Base-by-base conservation (phyloP, 306 rosid species). In the Sindora glabra region DNA sequence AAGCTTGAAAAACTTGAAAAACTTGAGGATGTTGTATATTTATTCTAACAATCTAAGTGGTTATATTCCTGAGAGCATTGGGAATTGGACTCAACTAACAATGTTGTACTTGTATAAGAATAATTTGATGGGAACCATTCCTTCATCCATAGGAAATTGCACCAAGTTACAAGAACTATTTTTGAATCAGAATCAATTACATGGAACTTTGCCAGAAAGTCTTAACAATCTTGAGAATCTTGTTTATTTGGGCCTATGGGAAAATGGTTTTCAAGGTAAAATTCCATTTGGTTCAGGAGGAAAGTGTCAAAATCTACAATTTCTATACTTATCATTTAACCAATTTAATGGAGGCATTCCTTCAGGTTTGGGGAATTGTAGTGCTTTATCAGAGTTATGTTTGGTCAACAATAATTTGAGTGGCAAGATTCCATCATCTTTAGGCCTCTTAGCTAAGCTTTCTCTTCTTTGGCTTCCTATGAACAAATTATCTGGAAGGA, bases 141-240 rank as follows among this genome's bases (percentile, higher is more conserved):
- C 89, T 60, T 62, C 74, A 9, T 75, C 82, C 12, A 62, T 79
- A 49, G 89, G 78, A 48, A 75, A 70, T 15, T 82, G 89, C 67
- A 73, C 56, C 52, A 56, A 54, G 17, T 57, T 79, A 57, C 10
- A 58, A 51, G 73, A 63, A 16, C 50, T 79, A 23, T n/a, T 3
- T 60, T 52, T 77, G 57, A 27, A 45, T 12, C 16, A 29, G 3
- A 83, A 83, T 34, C 52, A 62, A 1, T 51, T 83, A 34, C 34
- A 21, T 16, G 90, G 86, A 17, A 56, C 18, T n/a, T 48, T 81
- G 69, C 90, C 90, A 0, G 48, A 51, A 41, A 81, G 68, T 52
- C 65, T 84, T 33, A 60, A 62, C 72, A 58, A 37, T 42, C 83
- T 81, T 48, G 49, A 64, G 40, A 78, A 67, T 44, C 82, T 84